Evolutionary conservation across 2,329 filamentous ascomycete genomes (phyloP).

Genomic region (Talaromyces verruculosus): DNA sequence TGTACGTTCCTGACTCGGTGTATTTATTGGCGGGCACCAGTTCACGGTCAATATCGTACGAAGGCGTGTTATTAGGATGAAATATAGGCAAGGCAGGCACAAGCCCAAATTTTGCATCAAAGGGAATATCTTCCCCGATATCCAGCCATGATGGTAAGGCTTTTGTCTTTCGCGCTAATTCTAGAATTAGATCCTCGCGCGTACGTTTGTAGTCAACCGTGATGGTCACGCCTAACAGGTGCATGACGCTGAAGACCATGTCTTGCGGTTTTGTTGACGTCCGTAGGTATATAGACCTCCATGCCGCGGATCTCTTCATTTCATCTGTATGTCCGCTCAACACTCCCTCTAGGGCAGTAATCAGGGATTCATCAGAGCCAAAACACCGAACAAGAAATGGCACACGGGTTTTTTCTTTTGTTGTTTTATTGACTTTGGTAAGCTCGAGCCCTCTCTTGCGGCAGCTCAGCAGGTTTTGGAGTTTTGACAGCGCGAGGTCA

Average conservation of each 20-base stretch:
- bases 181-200: conserved; percentile 9
- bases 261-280: conserved; percentile 16
- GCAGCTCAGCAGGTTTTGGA: conserved; percentile 14
- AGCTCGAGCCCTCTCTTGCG: not conserved
- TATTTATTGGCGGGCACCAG: conserved; percentile 4
- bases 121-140: conserved; percentile 17
- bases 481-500: conserved; percentile 4
- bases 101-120: conserved; percentile 13
- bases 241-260: conserved; percentile 19
- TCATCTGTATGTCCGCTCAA: conserved; percentile 6
- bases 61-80: conserved; percentile 15
- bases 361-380: conserved; percentile 6
- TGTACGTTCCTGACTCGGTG: conserved; percentile 9
- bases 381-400: conserved; percentile 14
- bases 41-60: not conserved
- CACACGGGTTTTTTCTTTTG: not conserved
- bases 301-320: conserved; percentile 17
- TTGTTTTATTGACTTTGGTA: conserved; percentile 6
- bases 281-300: conserved; percentile 10
- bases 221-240: conserved; percentile 12
- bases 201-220: conserved; percentile 13
- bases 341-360: conserved; percentile 15
- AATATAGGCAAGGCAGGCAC: conserved; percentile 14
- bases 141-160: conserved; percentile 11
- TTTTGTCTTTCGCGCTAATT: conserved; percentile 14